A percentile compares a stretch with the other conserved stretches of the same genome.
phyloP scores from a whole-genome alignment of 23 red algal genomes.

The Chondrus crispus region DNA sequence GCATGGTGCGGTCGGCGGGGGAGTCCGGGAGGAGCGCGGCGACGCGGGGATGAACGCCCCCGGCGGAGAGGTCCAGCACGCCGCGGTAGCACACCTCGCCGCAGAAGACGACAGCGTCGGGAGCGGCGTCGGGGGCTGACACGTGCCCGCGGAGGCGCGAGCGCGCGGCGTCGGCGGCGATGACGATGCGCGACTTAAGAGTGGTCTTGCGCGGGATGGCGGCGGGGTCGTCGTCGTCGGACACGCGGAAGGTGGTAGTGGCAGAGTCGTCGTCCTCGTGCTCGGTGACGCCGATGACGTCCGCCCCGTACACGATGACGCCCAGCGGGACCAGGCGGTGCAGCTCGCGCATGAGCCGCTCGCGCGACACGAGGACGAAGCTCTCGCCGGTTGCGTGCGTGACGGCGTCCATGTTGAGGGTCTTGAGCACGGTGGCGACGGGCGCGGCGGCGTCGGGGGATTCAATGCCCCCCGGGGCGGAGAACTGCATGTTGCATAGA shows the following conservation, averaged over 20 bases:
- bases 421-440: conserved; percentile 28
- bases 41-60: neutral
- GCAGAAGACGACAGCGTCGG: neutral
- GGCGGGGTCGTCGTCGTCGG: no score
- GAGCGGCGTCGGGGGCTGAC: neutral
- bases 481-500: conserved; percentile 25
- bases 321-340: neutral
- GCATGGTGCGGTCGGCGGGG: conserved; percentile 16
- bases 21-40: neutral
- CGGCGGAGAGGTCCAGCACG: neutral
- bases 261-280: neutral
- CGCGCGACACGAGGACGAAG: conserved; percentile 28
- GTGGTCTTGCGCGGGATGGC: neutral
- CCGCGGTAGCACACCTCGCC: conserved; percentile 76
- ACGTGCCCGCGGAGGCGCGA: conserved; percentile 45
- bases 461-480: neutral
- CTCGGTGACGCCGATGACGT: neutral
- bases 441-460: neutral
- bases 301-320: conserved; percentile 7
- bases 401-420: conserved; percentile 54
- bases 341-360: conserved; percentile 6
- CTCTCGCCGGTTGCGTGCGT: conserved; percentile 24
- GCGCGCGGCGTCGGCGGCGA: conserved; percentile 73
- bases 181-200: conserved; percentile 12
- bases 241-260: neutral